Evolutionary conservation across 371 early-diverging fungal genomes (phyloP), one percentile per base, ranked within the genome.

Genomic region (Rhizomucor pusillus): DNA sequence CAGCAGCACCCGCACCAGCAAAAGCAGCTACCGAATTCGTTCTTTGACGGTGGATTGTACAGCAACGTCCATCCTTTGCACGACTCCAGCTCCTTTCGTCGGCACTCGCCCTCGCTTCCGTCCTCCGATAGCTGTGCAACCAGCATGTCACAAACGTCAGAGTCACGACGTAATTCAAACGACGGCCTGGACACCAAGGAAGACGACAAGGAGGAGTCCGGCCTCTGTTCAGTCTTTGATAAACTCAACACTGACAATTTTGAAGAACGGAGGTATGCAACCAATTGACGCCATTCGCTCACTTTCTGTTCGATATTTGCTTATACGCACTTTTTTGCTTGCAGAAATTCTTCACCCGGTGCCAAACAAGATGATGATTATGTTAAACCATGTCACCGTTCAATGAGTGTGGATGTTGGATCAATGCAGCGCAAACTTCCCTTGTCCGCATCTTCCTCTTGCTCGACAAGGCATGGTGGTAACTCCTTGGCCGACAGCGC

Each of bases 91-190:
- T 24, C 11, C 39, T 37, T 13, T 13, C 60, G 37, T 22, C 54
- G 18, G 7, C 43, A 50, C 7, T 43, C 25, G 12, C 41, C 47
- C 7, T 34, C 48, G 7, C 35, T 49, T 12, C 37, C 47, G n/a
- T 50, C 53, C 14, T 51, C 54, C 7, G 58, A 63, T 52, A 51
- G 19, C 33, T 52, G 33, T 43, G 52, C 53, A 1, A 49, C 49
- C 14, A n/a, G 24, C 6, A 43, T 36, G 24, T 50, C 54, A 23
- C 56, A 56, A 50, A 45, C 59, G 12, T 64, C 71, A 24, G 53
- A 63, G 19, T 71, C 75, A 25, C 53, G 69, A 18, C 63, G 67
- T 14, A 73, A 71, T 53, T 75, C 76, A 10, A 65, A 54, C 37
- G 70, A 67, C 23, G 59, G 62, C 22, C 37, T 37, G 37, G 59